Conservation (phyloP, 805 yeast genomes). For the Candida gorgasii region DNA sequence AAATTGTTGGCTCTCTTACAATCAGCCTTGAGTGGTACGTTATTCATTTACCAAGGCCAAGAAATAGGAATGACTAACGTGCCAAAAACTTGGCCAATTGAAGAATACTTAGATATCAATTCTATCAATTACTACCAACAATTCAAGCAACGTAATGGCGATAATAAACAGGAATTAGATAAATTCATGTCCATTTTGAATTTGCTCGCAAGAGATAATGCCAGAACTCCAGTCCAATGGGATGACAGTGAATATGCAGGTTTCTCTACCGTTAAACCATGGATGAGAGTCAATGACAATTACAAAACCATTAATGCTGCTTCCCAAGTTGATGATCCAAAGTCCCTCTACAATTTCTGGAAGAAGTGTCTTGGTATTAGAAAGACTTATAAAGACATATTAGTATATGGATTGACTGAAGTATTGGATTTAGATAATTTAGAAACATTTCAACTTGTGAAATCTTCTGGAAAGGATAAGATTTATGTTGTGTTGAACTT, state of each 20-base stretch:
- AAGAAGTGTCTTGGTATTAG: slow-evolving; percentile 43
- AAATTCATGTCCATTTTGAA: slow-evolving; percentile 34
- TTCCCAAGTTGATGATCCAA: slow-evolving; percentile 45
- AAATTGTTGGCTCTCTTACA: slow-evolving; percentile 50
- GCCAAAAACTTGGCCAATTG: slow-evolving; percentile 42
- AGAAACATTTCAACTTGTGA: slow-evolving; percentile 40
- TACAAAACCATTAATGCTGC: slow-evolving; percentile 51
- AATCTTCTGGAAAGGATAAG: slow-evolving; percentile 28
- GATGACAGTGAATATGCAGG: slow-evolving; percentile 46
- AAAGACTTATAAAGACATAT: slow-evolving; percentile 43
- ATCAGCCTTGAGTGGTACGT: slow-evolving; percentile 51
- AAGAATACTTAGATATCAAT: slow-evolving; percentile 53
- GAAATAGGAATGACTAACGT: slow-evolving; percentile 59
- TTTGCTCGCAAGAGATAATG: slow-evolving; percentile 51
- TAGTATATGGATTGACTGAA: slow-evolving; percentile 46
- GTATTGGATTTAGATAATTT: slow-evolving; percentile 44
- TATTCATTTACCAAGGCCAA: slow-evolving; percentile 61
- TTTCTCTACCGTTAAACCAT: slow-evolving; percentile 49
- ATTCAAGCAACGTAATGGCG: slow-evolving; percentile 25
- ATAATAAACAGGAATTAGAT: slow-evolving; percentile 9
- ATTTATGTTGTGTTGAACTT: slow-evolving; percentile 47
- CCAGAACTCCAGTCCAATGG: slow-evolving; percentile 63
- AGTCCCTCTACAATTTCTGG: slow-evolving; percentile 51
- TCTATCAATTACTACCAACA: slow-evolving; percentile 43
- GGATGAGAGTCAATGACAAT: slow-evolving; percentile 56